Base-by-base conservation (phyloP, 768 basidiomycete species). In the Phylloporus sp. region DNA sequence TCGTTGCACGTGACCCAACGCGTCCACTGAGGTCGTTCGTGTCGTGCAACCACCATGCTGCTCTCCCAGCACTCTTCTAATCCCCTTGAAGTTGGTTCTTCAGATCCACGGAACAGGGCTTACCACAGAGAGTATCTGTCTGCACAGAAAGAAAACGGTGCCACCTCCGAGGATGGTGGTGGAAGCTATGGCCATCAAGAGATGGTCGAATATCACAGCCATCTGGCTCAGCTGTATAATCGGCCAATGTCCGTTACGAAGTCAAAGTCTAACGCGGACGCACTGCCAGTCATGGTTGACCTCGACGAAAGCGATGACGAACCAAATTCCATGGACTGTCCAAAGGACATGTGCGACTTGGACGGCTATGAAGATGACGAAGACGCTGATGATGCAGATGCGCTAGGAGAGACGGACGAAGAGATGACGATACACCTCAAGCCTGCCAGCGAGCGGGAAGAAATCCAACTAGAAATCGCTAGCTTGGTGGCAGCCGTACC, bases 61-160 rank as follows among this genome's bases (percentile, higher is more conserved):
- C 72, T 88, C 53, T 86, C 86, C 9, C 81, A 80, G 52, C 86
- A 88, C 61, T 85, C 86, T 12, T 87, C 86, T 40, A 88, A 88
- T 59, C 86, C 86, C 3, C 76, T 88, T 27, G 84, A 88, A 59
- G 78, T 80, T 20, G 73, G 80, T 34, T 84, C 85, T 11, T 84
- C 81, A 29, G 83, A 87, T 59, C 57, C 68, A 7, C 75, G 73
- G 48, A 81, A 82, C 61, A 73, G 66, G 39, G 62, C 72, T 22
- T 80, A 79, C 59, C 71, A 70, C 55, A 69, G 66, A 27, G 64
- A 68, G 50, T 76, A 72, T 58, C 35, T 70, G 47, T 63, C 69
- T 46, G 72, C 70, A 13, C 68, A 72, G 59, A 64, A 53, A 62
- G 67, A 11, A 64, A 60, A 62, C 39, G 63, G 61, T 22, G 53